Conservation (phyloP, 2,329 filamentous ascomycete species). For the Pyrenophora graminea region DNA sequence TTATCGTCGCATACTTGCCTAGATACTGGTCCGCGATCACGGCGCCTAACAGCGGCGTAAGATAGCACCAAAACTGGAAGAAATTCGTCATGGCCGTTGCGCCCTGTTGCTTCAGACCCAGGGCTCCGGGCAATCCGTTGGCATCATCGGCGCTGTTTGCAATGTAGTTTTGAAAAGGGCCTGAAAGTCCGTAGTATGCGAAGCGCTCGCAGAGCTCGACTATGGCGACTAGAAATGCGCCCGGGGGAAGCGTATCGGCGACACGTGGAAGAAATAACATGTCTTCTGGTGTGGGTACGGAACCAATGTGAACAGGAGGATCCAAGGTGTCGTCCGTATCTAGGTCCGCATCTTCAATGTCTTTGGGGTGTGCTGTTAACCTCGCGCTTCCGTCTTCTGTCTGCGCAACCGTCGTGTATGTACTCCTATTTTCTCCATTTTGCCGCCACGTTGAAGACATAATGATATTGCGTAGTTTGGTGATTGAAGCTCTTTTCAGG, state of each 20-base stretch:
- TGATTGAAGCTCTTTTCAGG: background rate
- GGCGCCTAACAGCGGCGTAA: constrained; percentile 55
- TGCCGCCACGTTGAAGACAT: constrained; percentile 33
- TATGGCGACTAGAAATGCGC: constrained; percentile 53
- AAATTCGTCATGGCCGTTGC: constrained; percentile 54
- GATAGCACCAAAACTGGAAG: constrained; percentile 56
- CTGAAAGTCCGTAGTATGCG: constrained; percentile 52
- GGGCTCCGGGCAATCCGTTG: constrained; percentile 48
- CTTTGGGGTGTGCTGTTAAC: constrained; percentile 23
- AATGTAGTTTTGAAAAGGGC: constrained; percentile 58
- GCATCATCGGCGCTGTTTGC: constrained; percentile 47
- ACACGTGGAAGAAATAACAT: constrained; percentile 38
- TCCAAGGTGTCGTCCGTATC: constrained; percentile 1
- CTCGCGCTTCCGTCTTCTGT: constrained; percentile 28
- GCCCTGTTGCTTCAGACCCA: constrained; percentile 49
- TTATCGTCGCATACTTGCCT: constrained; percentile 72
- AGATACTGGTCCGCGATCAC: constrained; percentile 68
- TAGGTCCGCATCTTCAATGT: constrained; percentile 6
- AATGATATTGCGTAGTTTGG: background rate
- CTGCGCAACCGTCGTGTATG: constrained; percentile 41
- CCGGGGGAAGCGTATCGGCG: constrained; percentile 51
- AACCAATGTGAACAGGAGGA: constrained; percentile 20
- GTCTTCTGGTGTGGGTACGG: constrained; percentile 35
- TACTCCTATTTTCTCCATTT: constrained; percentile 24
- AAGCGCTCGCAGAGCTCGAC: constrained; percentile 57